Percentiles rank a stretch among this genome's conserved stretches.
Conservation (phyloP, 2,329 filamentous ascomycete genomes). For the Didymella pomorum region DNA sequence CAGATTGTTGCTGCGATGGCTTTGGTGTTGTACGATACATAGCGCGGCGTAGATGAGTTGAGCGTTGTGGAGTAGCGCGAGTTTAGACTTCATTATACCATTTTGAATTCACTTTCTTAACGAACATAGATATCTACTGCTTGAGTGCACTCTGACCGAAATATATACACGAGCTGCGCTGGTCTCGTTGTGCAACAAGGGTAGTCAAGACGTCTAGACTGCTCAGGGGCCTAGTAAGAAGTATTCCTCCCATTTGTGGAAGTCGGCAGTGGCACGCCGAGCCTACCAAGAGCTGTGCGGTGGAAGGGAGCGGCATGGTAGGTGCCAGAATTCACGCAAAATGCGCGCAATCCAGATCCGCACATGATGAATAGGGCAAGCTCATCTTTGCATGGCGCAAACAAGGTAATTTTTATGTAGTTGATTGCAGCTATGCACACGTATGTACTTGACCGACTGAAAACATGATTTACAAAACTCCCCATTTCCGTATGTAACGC, state of each 20-base stretch:
- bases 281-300: background rate
- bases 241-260: background rate
- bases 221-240: background rate
- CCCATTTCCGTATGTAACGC: constrained; percentile 7
- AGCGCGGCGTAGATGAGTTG: background rate
- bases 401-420: background rate
- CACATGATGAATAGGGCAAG: background rate
- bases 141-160: background rate
- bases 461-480: background rate
- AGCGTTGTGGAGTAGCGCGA: background rate
- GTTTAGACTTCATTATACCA: background rate
- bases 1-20: background rate
- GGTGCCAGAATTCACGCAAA: background rate
- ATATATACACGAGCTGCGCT: background rate
- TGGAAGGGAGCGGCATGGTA: background rate
- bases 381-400: background rate
- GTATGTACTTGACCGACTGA: background rate
- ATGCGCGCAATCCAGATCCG: background rate
- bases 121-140: background rate
- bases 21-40: constrained; percentile 1
- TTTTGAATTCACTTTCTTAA: background rate
- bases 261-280: background rate
- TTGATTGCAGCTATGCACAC: constrained; percentile 1
- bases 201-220: background rate
- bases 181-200: background rate